Evolutionary conservation across 768 basidiomycete genomes (phyloP), one percentile per base, ranked within the genome.

Genomic region (Dacryopinax primogenitus): DNA sequence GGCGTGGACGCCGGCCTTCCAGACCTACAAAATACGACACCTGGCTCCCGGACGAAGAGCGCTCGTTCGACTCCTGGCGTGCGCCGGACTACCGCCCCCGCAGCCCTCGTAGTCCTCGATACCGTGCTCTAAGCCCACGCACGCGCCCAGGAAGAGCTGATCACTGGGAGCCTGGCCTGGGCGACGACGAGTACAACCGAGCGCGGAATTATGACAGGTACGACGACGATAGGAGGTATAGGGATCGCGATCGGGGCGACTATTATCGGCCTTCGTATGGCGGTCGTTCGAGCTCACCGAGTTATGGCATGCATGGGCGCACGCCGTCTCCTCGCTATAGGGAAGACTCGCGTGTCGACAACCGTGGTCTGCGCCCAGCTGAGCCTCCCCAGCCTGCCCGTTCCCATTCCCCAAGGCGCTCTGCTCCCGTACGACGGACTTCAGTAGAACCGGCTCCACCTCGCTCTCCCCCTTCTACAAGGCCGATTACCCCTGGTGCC

Each of bases 191-290:
- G 13, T 58, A 58, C 51, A 30, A 58, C 26, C 51, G 51, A 11
- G 26, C 51, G 12, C 23, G 51, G 26, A 32, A 32, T 9, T 21
- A 58, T 21, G 51, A 30, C 26, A 58, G 51, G 51, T 58, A 28
- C 51, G 51, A 58, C 30, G 51, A 58, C 32, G 51, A 58, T 21
- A 23, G 51, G 7, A 23, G 51, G 32, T 21, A 58, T 58, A 23
- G 51, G 15, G 51, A 58, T 58, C 51, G 51, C 51, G 51, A 58
- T 7, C 51, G 51, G 21, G 51, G 51, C 3, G 51, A 58, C 51
- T 28, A 30, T 18, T 58, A 58, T 32, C 23, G 51, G 32, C 51
- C 51, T 7, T 26, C 51, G 4, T 58, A 58, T 30, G 51, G 32
- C 18, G 26, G 51, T 15, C 30, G 30, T 32, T 58, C 51, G 4